Evolutionary conservation across 2,329 filamentous ascomycete species (phyloP), one percentile per base, ranked within the genome.

Genomic region (Diaporthe longicolla): DNA sequence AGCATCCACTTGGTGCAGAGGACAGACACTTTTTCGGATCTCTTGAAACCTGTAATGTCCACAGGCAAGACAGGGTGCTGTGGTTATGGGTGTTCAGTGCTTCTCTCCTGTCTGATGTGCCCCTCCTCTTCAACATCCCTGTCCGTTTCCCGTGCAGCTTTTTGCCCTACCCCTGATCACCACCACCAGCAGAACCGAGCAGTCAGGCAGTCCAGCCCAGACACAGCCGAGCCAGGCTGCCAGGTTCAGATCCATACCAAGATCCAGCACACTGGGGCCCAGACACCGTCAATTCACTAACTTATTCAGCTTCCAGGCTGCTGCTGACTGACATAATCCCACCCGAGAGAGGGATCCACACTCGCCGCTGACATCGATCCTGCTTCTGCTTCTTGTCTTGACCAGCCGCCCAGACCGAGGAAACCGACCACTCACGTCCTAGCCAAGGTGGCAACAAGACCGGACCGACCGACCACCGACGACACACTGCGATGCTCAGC

Each of bases 1-100:
- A 66, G 21, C 61, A 29, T 65, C 43, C 40, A 65, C 59, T 66
- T 66, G 35, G 58, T 40, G 40, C 29, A 58, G 32, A 58, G 59
- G 59, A 24, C 29, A 58, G 55, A 58, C 55, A 43, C 58, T 45
- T 45, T 29, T 45, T 43, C 40, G 58, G 15, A 35, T 17, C 43
- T 50, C 19, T 48, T 65, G 40, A 48, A 65, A 65, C 59, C 59
- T n/a, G 58, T 37, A 61, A 19, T 63, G 35, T 19, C 35, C 24
- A 61, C 13, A n/a, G n/a, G n/a, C n/a, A n/a, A n/a, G n/a, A n/a
- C n/a, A 3, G 58, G 8, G 21, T 40, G 40, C 21, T 24, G 57
- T 40, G 13, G 7, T n/a, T n/a, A 10, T 50, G 21, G 45, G 21
- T 19, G 43, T 48, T 17, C 43, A 21, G 43, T 48, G 32, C 32